A percentile compares a stretch with the other conserved stretches of the same genome.
phyloP scores from a whole-genome alignment of 495 filamentous ascomycete species.

The Monascus purpureus region DNA sequence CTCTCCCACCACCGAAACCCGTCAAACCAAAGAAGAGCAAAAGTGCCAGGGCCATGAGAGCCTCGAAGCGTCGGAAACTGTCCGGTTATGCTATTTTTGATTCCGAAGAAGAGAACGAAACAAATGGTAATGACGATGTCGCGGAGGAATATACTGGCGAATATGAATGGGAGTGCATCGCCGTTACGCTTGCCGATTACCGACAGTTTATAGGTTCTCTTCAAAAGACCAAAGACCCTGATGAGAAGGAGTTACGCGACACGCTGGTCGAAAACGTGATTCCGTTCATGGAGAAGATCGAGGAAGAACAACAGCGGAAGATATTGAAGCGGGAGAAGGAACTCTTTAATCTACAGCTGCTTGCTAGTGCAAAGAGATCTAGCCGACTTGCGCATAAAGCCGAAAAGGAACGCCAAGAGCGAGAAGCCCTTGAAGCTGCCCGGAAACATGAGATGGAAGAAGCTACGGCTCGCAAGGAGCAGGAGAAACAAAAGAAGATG shows the following conservation, averaged over 20 bases:
- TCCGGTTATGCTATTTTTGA: constrained; percentile 36
- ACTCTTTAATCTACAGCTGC: constrained; percentile 59
- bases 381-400: constrained; percentile 71
- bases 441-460: constrained; percentile 53
- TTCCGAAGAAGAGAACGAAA: constrained; percentile 37
- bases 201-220: constrained; percentile 56
- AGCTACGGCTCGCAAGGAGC: constrained; percentile 48
- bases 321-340: constrained; percentile 63
- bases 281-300: constrained; percentile 69
- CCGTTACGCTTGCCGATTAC: constrained; percentile 65
- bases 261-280: constrained; percentile 60
- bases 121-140: constrained; percentile 19
- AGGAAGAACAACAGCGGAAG: constrained; percentile 60
- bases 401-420: constrained; percentile 62
- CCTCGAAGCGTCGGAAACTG: constrained; percentile 58
- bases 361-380: constrained; percentile 88
- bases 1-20: constrained; percentile 39
- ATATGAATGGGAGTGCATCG: constrained; percentile 85
- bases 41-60: constrained; percentile 52
- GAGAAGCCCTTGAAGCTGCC: constrained; percentile 57
- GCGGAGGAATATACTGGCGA: constrained; percentile 33
- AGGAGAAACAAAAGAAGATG: constrained; percentile 51
- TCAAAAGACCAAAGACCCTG: constrained; percentile 56
- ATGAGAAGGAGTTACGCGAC: constrained; percentile 64
- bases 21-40: constrained; percentile 66